Percentiles rank a stretch among this genome's conserved stretches.
phyloP scores from a whole-genome alignment of 2,329 filamentous ascomycete genomes.

The Ceratocystis cubensis region DNA sequence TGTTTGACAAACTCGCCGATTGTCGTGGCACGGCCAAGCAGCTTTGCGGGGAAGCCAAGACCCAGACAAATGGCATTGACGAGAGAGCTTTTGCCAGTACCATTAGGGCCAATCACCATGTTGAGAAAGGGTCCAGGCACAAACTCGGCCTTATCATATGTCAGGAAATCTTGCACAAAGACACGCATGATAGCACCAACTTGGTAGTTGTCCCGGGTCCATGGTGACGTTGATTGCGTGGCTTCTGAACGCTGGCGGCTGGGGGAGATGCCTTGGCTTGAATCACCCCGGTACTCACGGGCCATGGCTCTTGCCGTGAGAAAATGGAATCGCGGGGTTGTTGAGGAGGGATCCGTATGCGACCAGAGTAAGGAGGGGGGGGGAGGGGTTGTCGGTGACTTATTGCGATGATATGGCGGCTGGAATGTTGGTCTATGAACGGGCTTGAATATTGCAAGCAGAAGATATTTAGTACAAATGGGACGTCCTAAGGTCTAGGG shows the following conservation, averaged over 20 bases:
- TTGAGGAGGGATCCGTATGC: not conserved
- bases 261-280: slow-evolving; percentile 5
- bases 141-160: slow-evolving; percentile 86
- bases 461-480: not conserved
- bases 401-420: not conserved
- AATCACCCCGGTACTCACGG: not conserved
- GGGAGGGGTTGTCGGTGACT: not conserved
- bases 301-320: not conserved
- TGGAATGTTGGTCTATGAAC: not conserved
- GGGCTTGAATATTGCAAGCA: too few species aligned
- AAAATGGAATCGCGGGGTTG: not conserved
- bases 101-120: slow-evolving; percentile 98
- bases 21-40: slow-evolving; percentile 74
- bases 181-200: slow-evolving; percentile 84
- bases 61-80: slow-evolving; percentile 95
- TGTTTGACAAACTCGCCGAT: slow-evolving; percentile 90
- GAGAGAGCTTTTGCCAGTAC: slow-evolving; percentile 92
- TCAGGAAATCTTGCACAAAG: slow-evolving; percentile 79
- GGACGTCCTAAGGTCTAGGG: not conserved
- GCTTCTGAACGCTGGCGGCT: slow-evolving; percentile 17
- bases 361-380: too few species aligned
- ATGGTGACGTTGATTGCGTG: slow-evolving; percentile 17
- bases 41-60: slow-evolving; percentile 67
- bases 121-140: slow-evolving; percentile 84
- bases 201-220: slow-evolving; percentile 35